Evolutionary conservation across 1,139 yeast species (phyloP), one percentile per base, ranked within the genome.

Genomic region (Diutina catenulata): DNA sequence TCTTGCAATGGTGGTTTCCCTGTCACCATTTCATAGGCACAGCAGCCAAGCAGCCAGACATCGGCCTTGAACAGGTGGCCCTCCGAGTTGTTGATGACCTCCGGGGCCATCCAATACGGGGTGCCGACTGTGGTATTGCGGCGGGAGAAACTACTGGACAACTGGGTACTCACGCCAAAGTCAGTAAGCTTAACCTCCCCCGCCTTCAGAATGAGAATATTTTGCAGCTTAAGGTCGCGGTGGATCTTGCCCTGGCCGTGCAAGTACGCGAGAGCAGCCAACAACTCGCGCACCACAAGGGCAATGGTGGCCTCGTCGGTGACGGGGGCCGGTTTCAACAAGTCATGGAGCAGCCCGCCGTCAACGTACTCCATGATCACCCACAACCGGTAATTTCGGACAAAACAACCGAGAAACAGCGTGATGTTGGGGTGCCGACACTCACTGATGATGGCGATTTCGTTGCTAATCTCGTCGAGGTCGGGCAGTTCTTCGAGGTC

Each of bases 91-190:
- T 86, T 95, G 33, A 91, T 81, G 2, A 91, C 94, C 51, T 93
- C 99, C 0, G 98, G 98, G 0, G 97, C 94, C 98, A 93, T 93
- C 93, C 97, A 91, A 55, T 88, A 91, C 1, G 99, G 98, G 0
- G 98, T 91, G 0, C 99, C 98, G 7, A 91, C 98, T 50, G 94
- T 91, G 0, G 98, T 91, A 49, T 82, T 80, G 46, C 95, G 55
- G 41, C 77, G 72, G 38, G 80, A 83, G 55, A 82, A 68, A 56
- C 77, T 84, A 49, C 76, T 83, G 23, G 87, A 81, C 39, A 79
- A 70, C 58, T 80, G 95, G 15, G 88, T 83, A 1, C 96, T 93
- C 3, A 91, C 94, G 1, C 98, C 99, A 60, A 91, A 91, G 57
- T 93, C 99, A 2, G 96, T 95, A 40, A 91, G 68, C 52, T 91